Conservation (phyloP, 495 filamentous ascomycete species). For the Penicillium longicatenatum region DNA sequence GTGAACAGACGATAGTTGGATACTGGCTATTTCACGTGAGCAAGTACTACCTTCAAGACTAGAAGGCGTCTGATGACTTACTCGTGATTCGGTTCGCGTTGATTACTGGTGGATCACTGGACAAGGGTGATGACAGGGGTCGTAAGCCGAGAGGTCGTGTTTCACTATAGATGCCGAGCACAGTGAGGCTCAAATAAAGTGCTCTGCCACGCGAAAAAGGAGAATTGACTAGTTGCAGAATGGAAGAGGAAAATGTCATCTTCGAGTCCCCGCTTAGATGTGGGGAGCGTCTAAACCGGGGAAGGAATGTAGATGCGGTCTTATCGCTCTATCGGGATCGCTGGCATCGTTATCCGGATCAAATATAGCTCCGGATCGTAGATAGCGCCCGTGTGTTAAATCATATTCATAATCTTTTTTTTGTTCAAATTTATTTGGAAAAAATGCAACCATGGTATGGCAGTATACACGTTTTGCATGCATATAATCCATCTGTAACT, state of each 20-base stretch:
- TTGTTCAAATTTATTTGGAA: background rate
- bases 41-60: no score
- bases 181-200: conserved; percentile 8
- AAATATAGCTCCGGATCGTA: no score
- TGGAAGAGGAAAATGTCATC: conserved; percentile 3
- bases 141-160: background rate
- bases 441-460: no score
- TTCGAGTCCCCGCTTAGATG: conserved; percentile 3
- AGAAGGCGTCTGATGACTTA: no score
- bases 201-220: background rate
- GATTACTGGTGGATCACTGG: background rate
- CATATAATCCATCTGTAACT: background rate
- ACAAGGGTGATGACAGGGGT: background rate
- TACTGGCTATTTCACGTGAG: no score
- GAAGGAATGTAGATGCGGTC: conserved; percentile 26
- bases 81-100: no score
- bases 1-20: no score
- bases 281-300: conserved; percentile 24
- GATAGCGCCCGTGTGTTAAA: no score
- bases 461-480: background rate
- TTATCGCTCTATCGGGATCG: background rate
- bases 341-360: background rate
- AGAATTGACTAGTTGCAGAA: background rate
- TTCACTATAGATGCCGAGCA: background rate
- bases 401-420: background rate